Percentiles rank a stretch among this genome's conserved stretches.
Conservation (phyloP, 805 yeast species). For the Wickerhamia fluorescens region DNA sequence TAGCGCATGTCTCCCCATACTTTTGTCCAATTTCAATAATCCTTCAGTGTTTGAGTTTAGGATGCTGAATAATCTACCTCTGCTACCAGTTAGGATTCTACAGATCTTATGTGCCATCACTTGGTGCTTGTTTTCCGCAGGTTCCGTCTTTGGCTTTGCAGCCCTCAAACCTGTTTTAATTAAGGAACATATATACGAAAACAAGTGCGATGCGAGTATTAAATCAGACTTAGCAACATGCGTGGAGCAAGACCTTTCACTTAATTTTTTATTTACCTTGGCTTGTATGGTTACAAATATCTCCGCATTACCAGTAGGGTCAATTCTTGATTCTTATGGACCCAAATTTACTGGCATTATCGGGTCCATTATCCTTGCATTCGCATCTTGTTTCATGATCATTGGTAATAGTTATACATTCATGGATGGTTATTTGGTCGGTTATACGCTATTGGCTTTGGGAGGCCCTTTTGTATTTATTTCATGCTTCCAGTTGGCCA, state of each 20-base stretch:
- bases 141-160: slow-evolving; percentile 55
- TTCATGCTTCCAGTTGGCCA: slow-evolving; percentile 83
- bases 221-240: slow-evolving; percentile 33
- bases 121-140: slow-evolving; percentile 52
- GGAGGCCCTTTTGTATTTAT: slow-evolving; percentile 95
- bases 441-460: slow-evolving; percentile 70
- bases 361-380: slow-evolving; percentile 55
- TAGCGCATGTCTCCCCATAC: too few relatives aligned
- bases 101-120: slow-evolving; percentile 45
- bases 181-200: slow-evolving; percentile 41
- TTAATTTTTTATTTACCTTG: slow-evolving; percentile 75
- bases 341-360: slow-evolving; percentile 72
- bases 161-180: slow-evolving; percentile 50
- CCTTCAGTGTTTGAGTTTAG: too few relatives aligned
- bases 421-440: slow-evolving; percentile 62
- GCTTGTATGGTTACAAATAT: slow-evolving; percentile 86
- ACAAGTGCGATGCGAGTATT: slow-evolving; percentile 25
- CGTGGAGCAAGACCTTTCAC: slow-evolving; percentile 70
- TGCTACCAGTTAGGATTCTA: slow-evolving; percentile 7
- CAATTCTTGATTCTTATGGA: slow-evolving; percentile 69
- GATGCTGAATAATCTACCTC: too few relatives aligned
- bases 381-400: slow-evolving; percentile 48
- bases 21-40: too few relatives aligned
- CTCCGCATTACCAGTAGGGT: slow-evolving; percentile 77
- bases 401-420: slow-evolving; percentile 25